A percentile compares a stretch with the other conserved stretches of the same genome.
phyloP scores from a whole-genome alignment of 2,329 filamentous ascomycete genomes.

The Colletotrichum cereale region DNA sequence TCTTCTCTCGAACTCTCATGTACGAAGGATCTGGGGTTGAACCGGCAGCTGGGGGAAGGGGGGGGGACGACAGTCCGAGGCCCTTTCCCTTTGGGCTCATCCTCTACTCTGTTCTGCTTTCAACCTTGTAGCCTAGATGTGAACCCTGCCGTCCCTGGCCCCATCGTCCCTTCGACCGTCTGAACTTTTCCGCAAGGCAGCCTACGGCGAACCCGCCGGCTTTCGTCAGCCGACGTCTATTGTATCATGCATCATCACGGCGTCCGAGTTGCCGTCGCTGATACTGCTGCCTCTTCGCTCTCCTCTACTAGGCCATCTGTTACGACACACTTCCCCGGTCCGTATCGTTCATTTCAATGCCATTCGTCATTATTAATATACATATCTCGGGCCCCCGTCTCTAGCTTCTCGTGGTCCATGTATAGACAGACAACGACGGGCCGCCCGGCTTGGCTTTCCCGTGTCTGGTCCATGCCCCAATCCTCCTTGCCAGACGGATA shows the following conservation, averaged over 20 bases:
- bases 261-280: neutral
- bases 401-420: conserved; percentile 10
- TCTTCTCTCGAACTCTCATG: neutral
- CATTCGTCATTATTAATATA: conserved; percentile 41
- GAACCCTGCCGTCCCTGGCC: neutral
- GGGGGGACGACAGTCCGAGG: neutral
- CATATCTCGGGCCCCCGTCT: conserved; percentile 22
- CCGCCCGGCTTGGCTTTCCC: neutral
- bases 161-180: neutral
- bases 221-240: neutral
- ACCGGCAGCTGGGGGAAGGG: neutral
- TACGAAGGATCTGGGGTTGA: neutral
- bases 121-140: neutral
- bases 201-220: neutral
- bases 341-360: conserved; percentile 16
- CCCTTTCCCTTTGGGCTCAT: neutral
- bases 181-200: neutral
- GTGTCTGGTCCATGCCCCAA: neutral
- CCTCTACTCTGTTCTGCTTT: neutral
- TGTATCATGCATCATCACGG: neutral
- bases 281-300: neutral
- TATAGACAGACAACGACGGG: neutral
- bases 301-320: neutral
- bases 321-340: neutral
- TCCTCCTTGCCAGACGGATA: neutral